Conservation (phyloP, 2,329 filamentous ascomycete genomes). For the Fusarium sp. region DNA sequence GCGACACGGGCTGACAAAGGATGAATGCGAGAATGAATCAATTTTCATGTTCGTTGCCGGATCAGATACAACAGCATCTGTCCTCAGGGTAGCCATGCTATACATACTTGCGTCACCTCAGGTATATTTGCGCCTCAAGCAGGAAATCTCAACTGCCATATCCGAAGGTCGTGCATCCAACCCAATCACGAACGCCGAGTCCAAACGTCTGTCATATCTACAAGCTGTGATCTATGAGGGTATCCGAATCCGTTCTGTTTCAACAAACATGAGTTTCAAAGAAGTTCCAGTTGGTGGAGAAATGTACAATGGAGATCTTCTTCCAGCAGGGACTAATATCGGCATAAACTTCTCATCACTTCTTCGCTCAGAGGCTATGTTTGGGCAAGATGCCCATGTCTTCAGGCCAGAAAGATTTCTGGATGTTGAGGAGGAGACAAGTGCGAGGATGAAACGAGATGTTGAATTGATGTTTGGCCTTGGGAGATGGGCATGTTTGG, state of each 20-base stretch:
- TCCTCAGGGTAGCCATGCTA: not conserved
- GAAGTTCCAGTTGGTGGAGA: not conserved
- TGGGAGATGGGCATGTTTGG: not conserved
- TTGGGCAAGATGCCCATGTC: not conserved
- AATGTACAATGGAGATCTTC: not conserved
- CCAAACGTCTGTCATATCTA: not conserved
- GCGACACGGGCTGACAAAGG: not conserved
- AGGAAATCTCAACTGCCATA: not conserved
- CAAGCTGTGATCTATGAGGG: constrained; percentile 2
- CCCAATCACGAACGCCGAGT: not conserved
- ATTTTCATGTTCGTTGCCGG: constrained; percentile 12
- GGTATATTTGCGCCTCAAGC: not conserved
- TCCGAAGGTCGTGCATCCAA: not conserved
- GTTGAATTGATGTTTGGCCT: constrained; percentile 5
- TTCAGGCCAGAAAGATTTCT: constrained; percentile 5
- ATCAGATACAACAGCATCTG: not conserved
- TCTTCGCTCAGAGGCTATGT: not conserved
- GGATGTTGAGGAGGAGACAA: not conserved
- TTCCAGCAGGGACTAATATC: not conserved
- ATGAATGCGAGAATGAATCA: constrained; percentile 5
- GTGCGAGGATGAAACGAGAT: not conserved
- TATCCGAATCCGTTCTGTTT: not conserved
- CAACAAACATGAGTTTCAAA: constrained; percentile 2
- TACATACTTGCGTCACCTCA: not conserved
- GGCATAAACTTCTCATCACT: not conserved